Evolutionary conservation across 2,329 filamentous ascomycete species (phyloP), one percentile per base, ranked within the genome.

Genomic region (Penicillium sp.): DNA sequence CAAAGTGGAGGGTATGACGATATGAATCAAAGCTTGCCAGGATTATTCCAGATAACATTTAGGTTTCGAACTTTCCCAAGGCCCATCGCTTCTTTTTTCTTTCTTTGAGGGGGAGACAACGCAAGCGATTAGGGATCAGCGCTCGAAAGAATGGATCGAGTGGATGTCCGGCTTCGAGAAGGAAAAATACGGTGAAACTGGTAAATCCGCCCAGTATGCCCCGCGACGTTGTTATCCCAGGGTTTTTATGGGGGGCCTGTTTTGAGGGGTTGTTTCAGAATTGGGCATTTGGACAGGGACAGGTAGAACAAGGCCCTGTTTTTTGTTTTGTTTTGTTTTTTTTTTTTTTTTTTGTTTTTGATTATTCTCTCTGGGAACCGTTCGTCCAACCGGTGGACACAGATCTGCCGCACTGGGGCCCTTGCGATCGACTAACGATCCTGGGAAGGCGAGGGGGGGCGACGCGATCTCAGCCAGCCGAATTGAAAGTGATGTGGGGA

Each of bases 401-500:
- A 44, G 62, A 65, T 65, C 59, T 57, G 55, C 58, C 51, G 57
- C 33, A 59, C 57, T 59, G 46, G 58, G 53, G 57, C 53, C 49
- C 49, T 41, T 51, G 51, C 57, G 60, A 64, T 64, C 62, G 49
- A 61, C 56, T 63, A 59, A 56, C 55, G 48, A 58, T 61, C 53
- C 53, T 48, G 48, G 55, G 46, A 51, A 57, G 56, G 53, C 25
- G 58, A 57, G 54, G 59, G 59, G 56, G 43, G 54, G 46, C 53
- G 52, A 55, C 51, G 59, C 50, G 54, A 62, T 63, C 54, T 56
- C 55, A 64, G 61, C 58, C 55, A 64, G 61, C 62, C 61, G 53
- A 62, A 54, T 56, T 50, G 56, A 62, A 54, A 57, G 57, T 33
- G 35, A 41, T 63, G 61, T 64, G 63, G 63, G 61, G 63, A 61